phyloP scores from a whole-genome alignment of 768 basidiomycete genomes.

The Leccinum fibrillosum region DNA sequence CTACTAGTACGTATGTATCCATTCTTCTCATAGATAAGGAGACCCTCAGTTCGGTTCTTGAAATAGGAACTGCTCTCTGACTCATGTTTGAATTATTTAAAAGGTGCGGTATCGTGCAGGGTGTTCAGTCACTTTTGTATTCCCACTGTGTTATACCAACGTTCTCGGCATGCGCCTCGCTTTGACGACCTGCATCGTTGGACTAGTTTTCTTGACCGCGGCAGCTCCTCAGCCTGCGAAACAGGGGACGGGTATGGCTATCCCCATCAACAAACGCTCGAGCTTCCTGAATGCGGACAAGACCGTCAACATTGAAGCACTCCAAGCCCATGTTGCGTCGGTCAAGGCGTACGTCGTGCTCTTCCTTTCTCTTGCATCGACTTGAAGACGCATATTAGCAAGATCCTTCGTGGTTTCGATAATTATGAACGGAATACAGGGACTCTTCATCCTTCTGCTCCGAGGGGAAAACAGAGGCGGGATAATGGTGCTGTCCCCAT shows the following conservation, averaged over 20 bases:
- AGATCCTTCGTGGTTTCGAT: neutral
- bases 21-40: too few species aligned
- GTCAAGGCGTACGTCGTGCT: constrained; percentile 6
- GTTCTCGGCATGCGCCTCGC: neutral
- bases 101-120: too few species aligned
- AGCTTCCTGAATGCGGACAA: constrained; percentile 2
- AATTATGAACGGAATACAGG: constrained; percentile 1
- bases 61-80: too few species aligned
- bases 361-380: neutral
- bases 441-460: neutral
- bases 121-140: too few species aligned
- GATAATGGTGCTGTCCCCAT: neutral
- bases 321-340: neutral
- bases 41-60: too few species aligned
- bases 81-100: too few species aligned
- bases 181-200: neutral
- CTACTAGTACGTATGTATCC: too few species aligned
- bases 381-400: neutral
- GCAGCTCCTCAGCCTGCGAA: neutral
- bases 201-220: neutral
- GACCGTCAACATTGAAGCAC: constrained; percentile 2
- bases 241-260: neutral
- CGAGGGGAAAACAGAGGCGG: neutral
- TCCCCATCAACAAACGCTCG: constrained; percentile 12
- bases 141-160: too few species aligned